phyloP scores from a whole-genome alignment of 164 flowering plant species.

The Annona squamosa region DNA sequence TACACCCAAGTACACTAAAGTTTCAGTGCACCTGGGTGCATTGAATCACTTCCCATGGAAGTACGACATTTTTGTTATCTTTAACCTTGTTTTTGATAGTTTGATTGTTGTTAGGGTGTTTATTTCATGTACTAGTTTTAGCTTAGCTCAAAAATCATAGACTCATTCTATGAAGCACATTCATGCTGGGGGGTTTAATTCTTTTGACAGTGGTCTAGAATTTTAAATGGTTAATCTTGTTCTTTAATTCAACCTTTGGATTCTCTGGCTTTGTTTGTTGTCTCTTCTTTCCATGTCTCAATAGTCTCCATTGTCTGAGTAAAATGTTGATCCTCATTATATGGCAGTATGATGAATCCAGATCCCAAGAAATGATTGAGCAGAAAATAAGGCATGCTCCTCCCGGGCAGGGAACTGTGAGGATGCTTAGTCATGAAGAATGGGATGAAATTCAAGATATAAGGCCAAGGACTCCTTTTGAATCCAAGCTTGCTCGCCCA shows the following conservation, averaged over 20 bases:
- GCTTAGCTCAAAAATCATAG: background rate
- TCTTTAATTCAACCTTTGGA: background rate
- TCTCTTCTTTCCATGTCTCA: background rate
- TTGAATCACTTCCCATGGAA: too few species aligned
- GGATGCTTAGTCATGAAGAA: slow-evolving; percentile 87
- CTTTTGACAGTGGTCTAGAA: background rate
- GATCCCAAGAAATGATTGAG: slow-evolving; percentile 71
- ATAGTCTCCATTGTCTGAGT: background rate
- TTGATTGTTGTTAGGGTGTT: too few species aligned
- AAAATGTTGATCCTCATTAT: background rate
- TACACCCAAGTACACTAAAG: too few species aligned
- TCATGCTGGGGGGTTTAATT: background rate
- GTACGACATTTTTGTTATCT: too few species aligned
- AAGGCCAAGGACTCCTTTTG: slow-evolving; percentile 93
- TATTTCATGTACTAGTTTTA: too few species aligned
- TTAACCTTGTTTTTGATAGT: too few species aligned
- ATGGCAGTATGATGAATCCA: slow-evolving; percentile 62
- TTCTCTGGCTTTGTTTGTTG: background rate
- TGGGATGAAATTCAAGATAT: slow-evolving; percentile 75
- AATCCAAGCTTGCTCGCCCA: slow-evolving; percentile 83
- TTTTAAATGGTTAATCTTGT: background rate
- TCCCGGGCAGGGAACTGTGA: slow-evolving; percentile 71
- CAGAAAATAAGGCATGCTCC: slow-evolving; percentile 76
- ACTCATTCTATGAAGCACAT: background rate
- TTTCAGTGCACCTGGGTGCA: too few species aligned